These are phyloP conservation scores for Zymoseptoria crescenta DNA, from an alignment of 2,329 filamentous ascomycete genomes.

Conservation along the genomic window DNA sequence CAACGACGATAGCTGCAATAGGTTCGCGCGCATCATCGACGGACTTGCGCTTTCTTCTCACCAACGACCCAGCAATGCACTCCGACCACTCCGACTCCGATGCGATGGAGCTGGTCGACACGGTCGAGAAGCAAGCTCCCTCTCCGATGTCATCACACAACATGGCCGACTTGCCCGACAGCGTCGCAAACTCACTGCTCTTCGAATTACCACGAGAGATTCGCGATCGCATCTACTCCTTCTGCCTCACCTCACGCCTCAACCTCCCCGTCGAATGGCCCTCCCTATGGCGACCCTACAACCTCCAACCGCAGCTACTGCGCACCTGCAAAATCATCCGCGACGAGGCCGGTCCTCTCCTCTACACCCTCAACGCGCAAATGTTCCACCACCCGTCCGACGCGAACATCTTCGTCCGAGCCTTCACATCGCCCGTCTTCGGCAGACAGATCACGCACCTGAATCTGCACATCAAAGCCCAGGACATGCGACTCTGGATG, in stretches of 20 bases:
- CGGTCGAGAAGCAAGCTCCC: not conserved
- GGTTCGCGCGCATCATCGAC: not conserved
- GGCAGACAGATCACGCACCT: slow-evolving; percentile 19
- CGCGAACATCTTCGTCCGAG: slow-evolving; percentile 32
- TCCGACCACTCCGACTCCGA: not conserved
- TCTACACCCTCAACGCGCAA: slow-evolving; percentile 30
- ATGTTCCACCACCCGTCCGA: slow-evolving; percentile 32
- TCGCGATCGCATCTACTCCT: slow-evolving; percentile 28
- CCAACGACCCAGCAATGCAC: not conserved
- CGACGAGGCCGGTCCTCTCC: slow-evolving; percentile 27
- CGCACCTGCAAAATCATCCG: slow-evolving; percentile 26
- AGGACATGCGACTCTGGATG: slow-evolving; percentile 32
- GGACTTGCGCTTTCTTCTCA: not conserved
- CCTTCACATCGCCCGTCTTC: slow-evolving; percentile 19
- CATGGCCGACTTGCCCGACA: slow-evolving; percentile 20
- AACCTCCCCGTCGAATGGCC: slow-evolving; percentile 29
- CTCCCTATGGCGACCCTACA: slow-evolving; percentile 9
- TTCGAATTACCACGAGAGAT: slow-evolving; percentile 32
- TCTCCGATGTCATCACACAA: not conserved
- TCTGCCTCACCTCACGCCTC: slow-evolving; percentile 24
- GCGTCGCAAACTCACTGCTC: slow-evolving; percentile 25
- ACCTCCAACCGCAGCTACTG: slow-evolving; percentile 27
- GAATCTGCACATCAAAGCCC: slow-evolving; percentile 26
- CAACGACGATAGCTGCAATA: not conserved
- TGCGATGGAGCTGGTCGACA: not conserved